These are phyloP conservation scores for Deinandra increscens DNA, from an alignment of 129 eudicot species.

Conservation along the genomic window DNA sequence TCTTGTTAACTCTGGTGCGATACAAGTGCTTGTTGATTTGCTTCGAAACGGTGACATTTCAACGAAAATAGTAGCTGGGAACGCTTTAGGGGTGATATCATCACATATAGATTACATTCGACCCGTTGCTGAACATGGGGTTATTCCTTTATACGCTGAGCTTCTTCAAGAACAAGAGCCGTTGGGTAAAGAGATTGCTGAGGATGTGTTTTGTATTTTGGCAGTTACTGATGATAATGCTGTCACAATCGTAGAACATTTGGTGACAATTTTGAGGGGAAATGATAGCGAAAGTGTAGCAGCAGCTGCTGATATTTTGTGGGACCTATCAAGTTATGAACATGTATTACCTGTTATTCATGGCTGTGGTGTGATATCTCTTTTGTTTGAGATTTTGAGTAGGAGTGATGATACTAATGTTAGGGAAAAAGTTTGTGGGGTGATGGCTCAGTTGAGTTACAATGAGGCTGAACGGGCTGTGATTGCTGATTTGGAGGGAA, in stretches of 20 bases:
- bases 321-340: constrained; percentile 53
- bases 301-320: constrained; percentile 62
- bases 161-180: constrained; percentile 45
- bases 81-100: constrained; percentile 63
- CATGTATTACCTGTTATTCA: constrained; percentile 38
- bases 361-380: constrained; percentile 46
- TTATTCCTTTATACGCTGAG: constrained; percentile 51
- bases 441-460: constrained; percentile 60
- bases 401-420: constrained; percentile 27
- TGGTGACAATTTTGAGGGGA: constrained; percentile 53
- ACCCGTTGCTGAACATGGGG: constrained; percentile 57
- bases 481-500: constrained; percentile 47
- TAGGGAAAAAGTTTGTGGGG: constrained; percentile 58
- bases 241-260: constrained; percentile 40
- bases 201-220: constrained; percentile 62
- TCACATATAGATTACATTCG: constrained; percentile 59
- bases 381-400: constrained; percentile 52
- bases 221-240: constrained; percentile 48
- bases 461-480: constrained; percentile 37
- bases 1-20: constrained; percentile 50
- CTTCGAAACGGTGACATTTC: constrained; percentile 40
- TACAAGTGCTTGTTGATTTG: constrained; percentile 47
- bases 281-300: constrained; percentile 46
- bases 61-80: constrained; percentile 52
- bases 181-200: constrained; percentile 62